A percentile compares a stretch with the other conserved stretches of the same genome.
phyloP scores from a whole-genome alignment of 768 basidiomycete genomes.

The Suillus weaverae region DNA sequence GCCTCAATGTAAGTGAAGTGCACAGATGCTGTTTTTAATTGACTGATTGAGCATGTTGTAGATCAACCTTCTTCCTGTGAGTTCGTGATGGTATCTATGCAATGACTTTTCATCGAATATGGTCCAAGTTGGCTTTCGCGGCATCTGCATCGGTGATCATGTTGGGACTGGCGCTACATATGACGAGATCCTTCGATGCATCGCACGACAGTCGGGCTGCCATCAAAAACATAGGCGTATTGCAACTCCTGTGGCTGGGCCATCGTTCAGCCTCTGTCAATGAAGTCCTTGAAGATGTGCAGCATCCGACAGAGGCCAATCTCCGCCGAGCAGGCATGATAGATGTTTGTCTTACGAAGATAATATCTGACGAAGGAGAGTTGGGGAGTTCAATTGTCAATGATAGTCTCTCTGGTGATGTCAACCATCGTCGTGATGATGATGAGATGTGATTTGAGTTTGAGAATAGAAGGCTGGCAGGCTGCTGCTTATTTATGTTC shows the following conservation, averaged over 20 bases:
- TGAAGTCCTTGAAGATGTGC: background rate
- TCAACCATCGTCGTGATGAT: background rate
- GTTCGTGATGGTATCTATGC: background rate
- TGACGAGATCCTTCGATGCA: background rate
- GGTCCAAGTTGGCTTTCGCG: slow-evolving; percentile 3
- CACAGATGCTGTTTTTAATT: too few species aligned
- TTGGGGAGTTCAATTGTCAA: background rate
- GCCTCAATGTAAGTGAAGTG: background rate
- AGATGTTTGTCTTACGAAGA: background rate
- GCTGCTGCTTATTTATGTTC: background rate
- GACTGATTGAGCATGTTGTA: background rate
- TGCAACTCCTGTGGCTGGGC: slow-evolving; percentile 12
- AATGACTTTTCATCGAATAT: background rate
- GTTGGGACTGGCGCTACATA: background rate
- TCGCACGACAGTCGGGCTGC: background rate
- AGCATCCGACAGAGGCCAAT: slow-evolving; percentile 4
- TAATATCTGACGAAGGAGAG: background rate
- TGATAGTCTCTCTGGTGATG: background rate
- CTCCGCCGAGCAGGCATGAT: slow-evolving; percentile 6
- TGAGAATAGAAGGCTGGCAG: background rate
- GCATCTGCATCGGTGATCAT: slow-evolving; percentile 1
- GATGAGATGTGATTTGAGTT: background rate
- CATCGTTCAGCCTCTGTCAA: background rate
- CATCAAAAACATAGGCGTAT: background rate
- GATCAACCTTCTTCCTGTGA: slow-evolving; percentile 9